Evolutionary conservation across 495 filamentous ascomycete species (phyloP), one percentile per base, ranked within the genome.

Genomic region (Hyaloscypha hepaticicola): DNA sequence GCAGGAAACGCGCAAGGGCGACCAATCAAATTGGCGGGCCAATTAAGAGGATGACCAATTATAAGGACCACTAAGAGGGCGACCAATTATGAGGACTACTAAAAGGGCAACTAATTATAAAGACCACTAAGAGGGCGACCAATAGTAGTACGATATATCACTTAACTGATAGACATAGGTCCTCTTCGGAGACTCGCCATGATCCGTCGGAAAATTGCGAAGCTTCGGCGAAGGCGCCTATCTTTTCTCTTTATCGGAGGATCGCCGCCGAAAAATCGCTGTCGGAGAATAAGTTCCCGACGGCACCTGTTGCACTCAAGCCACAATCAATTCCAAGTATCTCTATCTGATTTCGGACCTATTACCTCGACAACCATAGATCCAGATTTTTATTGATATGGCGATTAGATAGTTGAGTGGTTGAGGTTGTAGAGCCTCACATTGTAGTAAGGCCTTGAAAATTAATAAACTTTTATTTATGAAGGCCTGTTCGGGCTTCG

Each of bases 131-230:
- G 38, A 41, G 38, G 38, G 38, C 38, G 38, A 41, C 38, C 38
- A 41, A 41, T 41, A 41, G 38, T 41, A 33, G 0, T 12, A 33
- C 31, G n/a, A n/a, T n/a, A n/a, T n/a, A n/a, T n/a, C n/a, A n/a
- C n/a, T n/a, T n/a, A n/a, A n/a, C n/a, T n/a, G n/a, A n/a, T n/a
- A n/a, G n/a, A n/a, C n/a, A n/a, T n/a, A n/a, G n/a, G n/a, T n/a
- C n/a, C n/a, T n/a, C n/a, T n/a, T n/a, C n/a, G n/a, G n/a, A n/a
- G n/a, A n/a, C n/a, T n/a, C n/a, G n/a, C n/a, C n/a, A n/a, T n/a
- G n/a, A n/a, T n/a, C n/a, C 48, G 48, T 50, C 48, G 48, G 48
- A 50, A 50, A 7, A 7, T 50, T 50, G 48, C 48, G 48, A 50
- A 50, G 5, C 5, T 50, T 50, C 48, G 48, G 19, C 6, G 6